Evolutionary conservation across 169 alveolate species (phyloP).

Genomic region (Eimeria acervulina): DNA sequence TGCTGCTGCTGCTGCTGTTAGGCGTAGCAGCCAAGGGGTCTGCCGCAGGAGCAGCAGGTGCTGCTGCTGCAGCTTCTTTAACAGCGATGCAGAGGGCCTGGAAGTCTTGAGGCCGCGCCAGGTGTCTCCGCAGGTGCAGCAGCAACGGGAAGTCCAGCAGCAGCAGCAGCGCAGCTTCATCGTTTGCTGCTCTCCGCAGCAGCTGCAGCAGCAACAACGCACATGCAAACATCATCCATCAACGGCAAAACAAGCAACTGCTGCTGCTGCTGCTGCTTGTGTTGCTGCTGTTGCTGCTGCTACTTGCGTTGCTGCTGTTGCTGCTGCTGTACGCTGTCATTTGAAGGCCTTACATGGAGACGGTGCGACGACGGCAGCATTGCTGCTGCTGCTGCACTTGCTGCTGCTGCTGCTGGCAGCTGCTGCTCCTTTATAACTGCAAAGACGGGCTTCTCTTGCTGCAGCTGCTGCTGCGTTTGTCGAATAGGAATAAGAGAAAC

Average conservation of each 20-base stretch:
- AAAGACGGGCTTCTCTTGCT: not conserved
- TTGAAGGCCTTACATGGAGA: not conserved
- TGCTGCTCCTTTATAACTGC: not conserved
- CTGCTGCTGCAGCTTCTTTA: conserved; percentile 8
- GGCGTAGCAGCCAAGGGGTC: not conserved
- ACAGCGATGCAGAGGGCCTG: not conserved
- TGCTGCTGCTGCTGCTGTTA: conserved; percentile 19
- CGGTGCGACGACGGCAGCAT: conserved; percentile 19
- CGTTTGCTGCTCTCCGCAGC: not conserved
- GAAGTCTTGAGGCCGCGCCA: not conserved
- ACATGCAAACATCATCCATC: not conserved
- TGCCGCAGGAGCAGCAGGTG: not conserved
- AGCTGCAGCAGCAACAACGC: conserved; percentile 25
- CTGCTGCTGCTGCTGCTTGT: not conserved
- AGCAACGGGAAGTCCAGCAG: conserved; percentile 25
- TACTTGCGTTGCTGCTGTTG: not conserved
- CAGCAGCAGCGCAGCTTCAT: conserved; percentile 34
- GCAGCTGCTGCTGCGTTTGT: conserved; percentile 31
- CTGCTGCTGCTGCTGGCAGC: conserved; percentile 1
- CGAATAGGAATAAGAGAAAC: not conserved
- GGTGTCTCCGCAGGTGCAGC: conserved; percentile 35
- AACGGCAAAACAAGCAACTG: not conserved
- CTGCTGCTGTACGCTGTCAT: not conserved
- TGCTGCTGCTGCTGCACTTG: not conserved
- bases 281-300: no score